phyloP scores from a whole-genome alignment of 371 early-diverging fungal species.

The Mortierella sp. region DNA sequence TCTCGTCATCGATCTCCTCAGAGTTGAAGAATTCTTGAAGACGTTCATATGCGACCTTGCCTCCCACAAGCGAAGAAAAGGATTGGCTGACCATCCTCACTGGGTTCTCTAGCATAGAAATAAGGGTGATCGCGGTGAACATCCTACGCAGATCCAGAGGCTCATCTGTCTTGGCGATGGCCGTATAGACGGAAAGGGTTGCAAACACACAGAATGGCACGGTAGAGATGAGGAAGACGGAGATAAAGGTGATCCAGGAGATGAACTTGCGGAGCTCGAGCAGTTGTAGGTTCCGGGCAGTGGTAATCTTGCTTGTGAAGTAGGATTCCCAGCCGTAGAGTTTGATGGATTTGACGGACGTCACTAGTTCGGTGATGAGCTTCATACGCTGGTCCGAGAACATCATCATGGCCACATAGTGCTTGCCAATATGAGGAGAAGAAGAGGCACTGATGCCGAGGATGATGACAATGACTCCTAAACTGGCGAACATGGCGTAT shows the following conservation, averaged over 20 bases:
- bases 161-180: neutral
- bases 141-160: conserved; percentile 3
- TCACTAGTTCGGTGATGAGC: conserved; percentile 49
- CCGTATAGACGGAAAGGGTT: conserved; percentile 65
- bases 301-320: conserved; percentile 57
- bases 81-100: conserved; percentile 6
- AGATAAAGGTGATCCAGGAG: conserved; percentile 27
- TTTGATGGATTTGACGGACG: conserved; percentile 55
- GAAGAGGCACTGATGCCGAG: neutral
- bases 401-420: conserved; percentile 33
- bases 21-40: conserved; percentile 7
- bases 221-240: conserved; percentile 26
- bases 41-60: conserved; percentile 8
- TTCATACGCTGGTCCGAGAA: conserved; percentile 54
- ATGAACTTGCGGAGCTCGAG: conserved; percentile 56
- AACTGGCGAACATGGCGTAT: conserved; percentile 30
- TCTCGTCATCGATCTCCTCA: conserved; percentile 7
- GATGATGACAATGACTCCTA: conserved; percentile 4
- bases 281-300: conserved; percentile 60
- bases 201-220: conserved; percentile 53
- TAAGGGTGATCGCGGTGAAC: conserved; percentile 9
- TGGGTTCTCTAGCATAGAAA: conserved; percentile 8
- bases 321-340: conserved; percentile 66
- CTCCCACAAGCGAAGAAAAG: neutral
- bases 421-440: conserved; percentile 1